These are phyloP conservation scores for Clavariopsis aquatica DNA, from an alignment of 495 filamentous ascomycete genomes.

Conservation along the genomic window DNA sequence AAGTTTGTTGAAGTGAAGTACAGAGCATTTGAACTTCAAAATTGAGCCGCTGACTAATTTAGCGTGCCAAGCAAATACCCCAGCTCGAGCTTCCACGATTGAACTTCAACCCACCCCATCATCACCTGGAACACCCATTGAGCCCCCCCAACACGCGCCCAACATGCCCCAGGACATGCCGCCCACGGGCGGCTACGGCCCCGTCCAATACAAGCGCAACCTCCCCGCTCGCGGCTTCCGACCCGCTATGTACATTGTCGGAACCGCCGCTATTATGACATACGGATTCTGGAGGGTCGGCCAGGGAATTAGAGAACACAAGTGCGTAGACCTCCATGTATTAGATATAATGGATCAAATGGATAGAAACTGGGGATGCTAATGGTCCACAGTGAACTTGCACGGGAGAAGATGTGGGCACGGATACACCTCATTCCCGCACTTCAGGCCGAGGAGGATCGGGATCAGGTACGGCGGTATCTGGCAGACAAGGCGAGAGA, in stretches of 20 bases:
- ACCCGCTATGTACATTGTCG: constrained; percentile 72
- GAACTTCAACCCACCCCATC: constrained; percentile 17
- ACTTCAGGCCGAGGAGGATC: constrained; percentile 93
- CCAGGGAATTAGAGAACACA: constrained; percentile 77
- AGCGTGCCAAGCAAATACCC: constrained; percentile 8
- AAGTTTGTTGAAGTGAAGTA: not conserved
- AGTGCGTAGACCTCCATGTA: constrained; percentile 58
- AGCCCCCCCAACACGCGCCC: constrained; percentile 33
- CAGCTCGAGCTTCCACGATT: not conserved
- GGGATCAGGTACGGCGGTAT: constrained; percentile 83
- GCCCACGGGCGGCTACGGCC: constrained; percentile 87
- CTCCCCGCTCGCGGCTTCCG: constrained; percentile 89
- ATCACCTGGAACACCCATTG: constrained; percentile 18
- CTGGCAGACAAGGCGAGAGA: constrained; percentile 85
- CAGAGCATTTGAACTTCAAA: constrained; percentile 1
- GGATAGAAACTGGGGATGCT: not conserved
- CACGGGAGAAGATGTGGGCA: constrained; percentile 95
- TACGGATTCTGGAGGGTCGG: constrained; percentile 86
- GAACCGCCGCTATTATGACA: constrained; percentile 71
- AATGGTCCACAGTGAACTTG: constrained; percentile 68
- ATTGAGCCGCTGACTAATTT: constrained; percentile 14
- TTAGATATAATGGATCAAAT: not conserved
- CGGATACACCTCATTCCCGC: constrained; percentile 89
- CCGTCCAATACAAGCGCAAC: constrained; percentile 98
- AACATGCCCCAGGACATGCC: constrained; percentile 88